Conservation (phyloP, 257 asterid species). For the Lantana camara region DNA sequence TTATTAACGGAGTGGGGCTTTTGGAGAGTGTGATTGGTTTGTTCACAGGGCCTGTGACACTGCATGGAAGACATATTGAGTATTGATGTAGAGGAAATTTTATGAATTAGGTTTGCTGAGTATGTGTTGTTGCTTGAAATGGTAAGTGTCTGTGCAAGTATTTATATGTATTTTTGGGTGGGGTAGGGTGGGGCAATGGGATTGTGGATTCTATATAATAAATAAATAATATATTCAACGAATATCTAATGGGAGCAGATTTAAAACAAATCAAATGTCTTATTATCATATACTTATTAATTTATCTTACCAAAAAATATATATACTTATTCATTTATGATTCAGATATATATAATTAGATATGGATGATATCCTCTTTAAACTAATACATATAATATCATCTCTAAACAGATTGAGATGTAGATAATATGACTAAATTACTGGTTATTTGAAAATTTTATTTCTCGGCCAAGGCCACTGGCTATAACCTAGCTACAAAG, state of each 20-base stretch:
- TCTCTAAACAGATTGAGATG: background rate
- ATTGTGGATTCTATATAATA: background rate
- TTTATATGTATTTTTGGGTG: too few species aligned
- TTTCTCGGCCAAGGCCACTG: too few species aligned
- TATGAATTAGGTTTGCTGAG: background rate
- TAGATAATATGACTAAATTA: too few species aligned
- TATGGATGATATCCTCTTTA: too few species aligned
- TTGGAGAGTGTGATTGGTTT: background rate
- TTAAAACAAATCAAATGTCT: slow-evolving; percentile 23
- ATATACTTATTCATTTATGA: too few species aligned
- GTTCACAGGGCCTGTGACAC: slow-evolving; percentile 22
- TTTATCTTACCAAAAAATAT: too few species aligned
- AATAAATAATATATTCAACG: too few species aligned
- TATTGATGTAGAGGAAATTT: background rate
- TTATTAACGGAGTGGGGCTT: background rate
- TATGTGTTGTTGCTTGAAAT: background rate
- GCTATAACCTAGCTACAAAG: too few species aligned
- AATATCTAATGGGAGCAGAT: background rate
- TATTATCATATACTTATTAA: too few species aligned
- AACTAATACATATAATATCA: too few species aligned
- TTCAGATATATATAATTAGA: too few species aligned
- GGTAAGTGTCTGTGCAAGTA: background rate
- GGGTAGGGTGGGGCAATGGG: background rate
- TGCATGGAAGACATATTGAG: slow-evolving; percentile 26
- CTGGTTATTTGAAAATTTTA: too few species aligned